Percentiles rank a stretch among this genome's conserved stretches.
Evolutionary conservation across 371 early-diverging fungal species (phyloP).

Genomic region (Amoeboaphelidium protococcarum): DNA sequence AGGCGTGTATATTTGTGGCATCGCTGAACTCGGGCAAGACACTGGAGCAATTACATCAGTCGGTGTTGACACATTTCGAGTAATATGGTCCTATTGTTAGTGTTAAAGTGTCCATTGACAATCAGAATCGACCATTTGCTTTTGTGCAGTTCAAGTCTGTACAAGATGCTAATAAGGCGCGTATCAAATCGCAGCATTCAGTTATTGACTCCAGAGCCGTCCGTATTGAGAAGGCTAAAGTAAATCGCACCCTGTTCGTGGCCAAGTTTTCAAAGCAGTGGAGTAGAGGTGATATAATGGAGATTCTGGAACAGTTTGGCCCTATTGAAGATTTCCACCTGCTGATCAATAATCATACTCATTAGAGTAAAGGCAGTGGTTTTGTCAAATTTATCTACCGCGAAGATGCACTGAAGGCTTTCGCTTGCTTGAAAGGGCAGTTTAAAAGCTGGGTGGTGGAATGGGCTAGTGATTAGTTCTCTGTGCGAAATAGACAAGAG

Average conservation of each 20-base stretch:
- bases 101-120: constrained; percentile 52
- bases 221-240: constrained; percentile 54
- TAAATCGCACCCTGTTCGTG: constrained; percentile 48
- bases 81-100: constrained; percentile 36
- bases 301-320: constrained; percentile 22
- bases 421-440: constrained; percentile 19
- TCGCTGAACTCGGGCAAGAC: constrained; percentile 26
- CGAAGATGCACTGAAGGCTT: constrained; percentile 53
- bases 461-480: too few species aligned
- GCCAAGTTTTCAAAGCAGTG: constrained; percentile 16
- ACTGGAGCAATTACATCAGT: constrained; percentile 24
- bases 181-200: constrained; percentile 35
- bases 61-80: constrained; percentile 30
- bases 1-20: too few species aligned
- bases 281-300: constrained; percentile 14
- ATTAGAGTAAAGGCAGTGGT: constrained; percentile 20
- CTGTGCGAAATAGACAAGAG: constrained; percentile 4
- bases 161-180: constrained; percentile 28
- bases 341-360: constrained; percentile 14
- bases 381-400: constrained; percentile 44
- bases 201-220: constrained; percentile 36
- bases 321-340: constrained; percentile 37
- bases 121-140: constrained; percentile 47
- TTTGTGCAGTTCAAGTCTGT: constrained; percentile 50
- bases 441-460: constrained; percentile 28